Percentiles rank a stretch among this genome's conserved stretches.
Evolutionary conservation across 768 basidiomycete species (phyloP).

Genomic region (Russula abietina): DNA sequence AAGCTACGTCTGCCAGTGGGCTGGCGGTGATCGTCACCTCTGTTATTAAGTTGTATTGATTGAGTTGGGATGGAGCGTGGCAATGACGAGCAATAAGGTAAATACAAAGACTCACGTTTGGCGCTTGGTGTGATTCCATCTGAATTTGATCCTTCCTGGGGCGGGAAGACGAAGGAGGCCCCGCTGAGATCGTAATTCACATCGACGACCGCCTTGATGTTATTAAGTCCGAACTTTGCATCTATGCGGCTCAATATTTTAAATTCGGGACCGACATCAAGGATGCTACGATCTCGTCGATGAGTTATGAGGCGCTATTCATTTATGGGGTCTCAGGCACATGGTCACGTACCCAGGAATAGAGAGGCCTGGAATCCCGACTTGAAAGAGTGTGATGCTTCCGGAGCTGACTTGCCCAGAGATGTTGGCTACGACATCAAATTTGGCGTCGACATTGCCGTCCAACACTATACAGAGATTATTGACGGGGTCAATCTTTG

Average conservation of each 20-base stretch:
- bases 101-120: not conserved
- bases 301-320: not conserved
- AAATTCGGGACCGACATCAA: not conserved
- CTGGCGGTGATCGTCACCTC: not conserved
- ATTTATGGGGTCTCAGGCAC: no score
- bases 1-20: not conserved
- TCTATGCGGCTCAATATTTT: not conserved
- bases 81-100: not conserved
- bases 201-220: not conserved
- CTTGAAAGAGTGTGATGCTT: not conserved
- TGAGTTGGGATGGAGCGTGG: not conserved
- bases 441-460: not conserved
- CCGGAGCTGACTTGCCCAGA: not conserved
- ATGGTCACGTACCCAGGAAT: not conserved
- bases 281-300: not conserved
- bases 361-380: not conserved
- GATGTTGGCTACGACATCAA: not conserved
- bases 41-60: not conserved
- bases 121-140: not conserved
- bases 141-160: not conserved
- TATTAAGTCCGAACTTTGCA: not conserved
- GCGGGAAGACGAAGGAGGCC: not conserved
- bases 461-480: not conserved
- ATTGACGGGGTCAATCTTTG: slow-evolving; percentile 25
- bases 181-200: not conserved